Base-by-base conservation (phyloP, 1,139 yeast genomes). In the Pichia sorboxylosa region DNA sequence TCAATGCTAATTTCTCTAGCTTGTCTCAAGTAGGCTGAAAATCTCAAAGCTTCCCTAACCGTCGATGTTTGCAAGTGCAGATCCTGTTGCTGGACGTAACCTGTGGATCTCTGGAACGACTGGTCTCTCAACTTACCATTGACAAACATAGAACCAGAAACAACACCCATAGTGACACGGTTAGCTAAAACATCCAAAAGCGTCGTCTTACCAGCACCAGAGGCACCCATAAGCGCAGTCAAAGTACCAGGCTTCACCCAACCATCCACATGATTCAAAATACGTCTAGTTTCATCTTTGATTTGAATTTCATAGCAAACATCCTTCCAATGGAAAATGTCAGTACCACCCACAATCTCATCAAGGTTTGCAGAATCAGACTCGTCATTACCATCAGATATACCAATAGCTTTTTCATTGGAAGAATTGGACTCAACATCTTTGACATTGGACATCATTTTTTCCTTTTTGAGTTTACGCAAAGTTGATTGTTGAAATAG, bases 131-230 rank as follows among this genome's bases (percentile, higher is more conserved):
- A 62, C 36, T 59, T 57, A 35, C 79, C 80, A 45, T 73, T 73
- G 17, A 74, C 78, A 35, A 72, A 55, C 70, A 73, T 68, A 35
- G 71, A 75, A 46, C 82, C 81, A 29, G 79, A 68, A 29, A 74
- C 63, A 26, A 66, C 69, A 44, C 81, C 82, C 52, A 67, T 63
- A 32, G 64, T 62, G 39, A 68, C 63, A 51, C 81, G 61, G 46
- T 71, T 75, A 13, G 81, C 73, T 38, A 74, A 59, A 30, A 66
- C 66, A 45, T 73, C 72, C 39, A 74, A 59, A 39, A 74, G 57
- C 6, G 81, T 74, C 1, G 82, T 74, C 49, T 74, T 74, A 51
- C 82, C 82, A 29, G 81, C 81, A 49, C 82, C 81, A 19, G 81
- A 73, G 38, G 69, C 77, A 41, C 82, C 82, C 79, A 74, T 73